phyloP scores from a whole-genome alignment of 768 basidiomycete genomes.

The Tephrocybe sp. region DNA sequence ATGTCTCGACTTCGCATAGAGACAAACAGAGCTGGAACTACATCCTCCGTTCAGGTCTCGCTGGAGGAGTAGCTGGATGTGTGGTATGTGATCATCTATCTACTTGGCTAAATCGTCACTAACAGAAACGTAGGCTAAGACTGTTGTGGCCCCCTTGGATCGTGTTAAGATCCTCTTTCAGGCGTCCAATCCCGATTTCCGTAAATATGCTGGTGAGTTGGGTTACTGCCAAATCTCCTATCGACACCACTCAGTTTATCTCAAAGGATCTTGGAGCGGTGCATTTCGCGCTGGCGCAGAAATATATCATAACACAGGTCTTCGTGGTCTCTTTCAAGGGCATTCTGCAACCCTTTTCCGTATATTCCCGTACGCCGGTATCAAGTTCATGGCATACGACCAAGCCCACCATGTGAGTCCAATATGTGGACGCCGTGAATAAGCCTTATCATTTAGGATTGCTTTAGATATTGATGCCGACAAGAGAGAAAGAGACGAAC shows the following conservation, averaged over 20 bases:
- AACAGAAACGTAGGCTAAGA: conserved; percentile 69
- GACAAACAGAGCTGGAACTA: conserved; percentile 59
- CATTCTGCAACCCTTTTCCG: conserved; percentile 94
- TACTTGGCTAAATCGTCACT: background rate
- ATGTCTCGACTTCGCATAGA: conserved; percentile 45
- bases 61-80: conserved; percentile 93
- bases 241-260: background rate
- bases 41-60: conserved; percentile 81
- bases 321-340: conserved; percentile 88
- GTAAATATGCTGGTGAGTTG: conserved; percentile 83
- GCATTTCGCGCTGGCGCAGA: conserved; percentile 72
- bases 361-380: conserved; percentile 95
- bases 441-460: conserved; percentile 5
- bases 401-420: conserved; percentile 69
- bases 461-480: conserved; percentile 81
- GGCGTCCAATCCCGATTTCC: conserved; percentile 92
- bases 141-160: conserved; percentile 93
- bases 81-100: conserved; percentile 57
- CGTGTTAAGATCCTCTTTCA: conserved; percentile 99
- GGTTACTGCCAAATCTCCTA: conserved; percentile 15
- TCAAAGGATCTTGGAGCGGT: conserved; percentile 85
- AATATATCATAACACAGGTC: conserved; percentile 69
- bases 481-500: conserved; percentile 74
- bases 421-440: background rate
- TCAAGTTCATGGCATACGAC: conserved; percentile 98